Evolutionary conservation across 2,329 filamentous ascomycete species (phyloP), one percentile per base, ranked within the genome.

Genomic region (Eutypa lata): DNA sequence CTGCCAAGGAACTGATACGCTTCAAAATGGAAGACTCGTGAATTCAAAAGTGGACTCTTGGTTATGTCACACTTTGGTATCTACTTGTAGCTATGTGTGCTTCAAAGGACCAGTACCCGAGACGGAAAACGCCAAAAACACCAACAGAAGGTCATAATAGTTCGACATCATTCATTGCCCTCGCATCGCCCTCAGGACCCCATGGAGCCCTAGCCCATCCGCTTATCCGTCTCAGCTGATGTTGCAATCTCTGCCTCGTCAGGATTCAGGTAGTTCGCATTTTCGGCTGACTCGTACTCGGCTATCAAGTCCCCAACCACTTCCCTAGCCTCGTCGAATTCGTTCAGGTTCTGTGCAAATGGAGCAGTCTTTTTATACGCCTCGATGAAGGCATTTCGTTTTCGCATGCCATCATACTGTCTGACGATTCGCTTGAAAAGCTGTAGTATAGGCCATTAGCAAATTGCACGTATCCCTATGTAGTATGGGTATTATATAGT

Each of bases 311-410:
- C 93, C 64, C 87, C 85, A 19, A 97, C 93, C 5, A 97, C 93
- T 66, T 94, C 88, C 60, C 90, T 84, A 33, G 94, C 90, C 72
- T 97, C 92, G 69, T 99, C 95, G 64, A 99, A 99, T 72, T 99
- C 93, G 61, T 89, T 84, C 42, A 99, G 76, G 43, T 92, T 94
- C 60, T 97, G 93, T 0, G 90, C 81, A 71, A 99, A 99, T 1
- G 92, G 91, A 0, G 91, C 88, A 54, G 96, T 95, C 71, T 94
- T 94, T 76, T 96, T 97, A 75, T 99, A 99, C 46, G 86, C 86
- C 64, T 99, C 94, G 65, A 99, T 82, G 72, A 97, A 99, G 48
- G 94, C 94, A 70, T 97, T 97, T 49, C 93, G 89, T 74, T 97
- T 97, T 53, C 94, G 84, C 78, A 99, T 88, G 24, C 89, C 87